These are phyloP conservation scores for Catharanthus roseus DNA, from an alignment of 257 asterid species.

Conservation along the genomic window DNA sequence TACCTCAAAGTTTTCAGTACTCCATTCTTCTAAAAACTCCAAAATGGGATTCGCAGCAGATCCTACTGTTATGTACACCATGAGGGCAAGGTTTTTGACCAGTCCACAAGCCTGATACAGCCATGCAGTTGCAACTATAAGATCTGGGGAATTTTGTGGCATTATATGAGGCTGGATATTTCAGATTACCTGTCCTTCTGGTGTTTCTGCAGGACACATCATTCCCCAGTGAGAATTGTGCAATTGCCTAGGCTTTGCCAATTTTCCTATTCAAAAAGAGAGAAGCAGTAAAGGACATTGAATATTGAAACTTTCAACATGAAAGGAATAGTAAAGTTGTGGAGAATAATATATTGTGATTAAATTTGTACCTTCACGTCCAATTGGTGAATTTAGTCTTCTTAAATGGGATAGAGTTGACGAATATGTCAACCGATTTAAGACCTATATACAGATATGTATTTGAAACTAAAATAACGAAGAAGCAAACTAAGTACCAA, in stretches of 20 bases:
- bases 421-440: conserved; percentile 23
- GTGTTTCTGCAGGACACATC: conserved; percentile 30
- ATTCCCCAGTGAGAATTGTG: conserved; percentile 29
- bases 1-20: conserved; percentile 26
- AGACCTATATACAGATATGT: conserved; percentile 5
- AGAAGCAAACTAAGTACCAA: background rate
- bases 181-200: conserved; percentile 21
- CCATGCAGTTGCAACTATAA: background rate
- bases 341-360: background rate
- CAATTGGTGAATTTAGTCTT: conserved; percentile 25
- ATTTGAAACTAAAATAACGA: background rate
- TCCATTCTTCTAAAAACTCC: conserved; percentile 26
- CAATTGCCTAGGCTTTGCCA: conserved; percentile 27
- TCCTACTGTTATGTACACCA: conserved; percentile 26
- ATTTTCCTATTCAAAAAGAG: conserved; percentile 11
- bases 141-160: background rate
- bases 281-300: background rate
- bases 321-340: background rate
- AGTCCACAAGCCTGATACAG: conserved; percentile 22
- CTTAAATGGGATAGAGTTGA: conserved; percentile 22
- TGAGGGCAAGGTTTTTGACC: conserved; percentile 23
- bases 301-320: background rate
- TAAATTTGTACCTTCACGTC: conserved; percentile 18
- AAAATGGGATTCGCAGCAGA: conserved; percentile 23
- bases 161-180: background rate